Base-by-base conservation (phyloP, 768 basidiomycete genomes). In the Macrolepiota dolichaula region DNA sequence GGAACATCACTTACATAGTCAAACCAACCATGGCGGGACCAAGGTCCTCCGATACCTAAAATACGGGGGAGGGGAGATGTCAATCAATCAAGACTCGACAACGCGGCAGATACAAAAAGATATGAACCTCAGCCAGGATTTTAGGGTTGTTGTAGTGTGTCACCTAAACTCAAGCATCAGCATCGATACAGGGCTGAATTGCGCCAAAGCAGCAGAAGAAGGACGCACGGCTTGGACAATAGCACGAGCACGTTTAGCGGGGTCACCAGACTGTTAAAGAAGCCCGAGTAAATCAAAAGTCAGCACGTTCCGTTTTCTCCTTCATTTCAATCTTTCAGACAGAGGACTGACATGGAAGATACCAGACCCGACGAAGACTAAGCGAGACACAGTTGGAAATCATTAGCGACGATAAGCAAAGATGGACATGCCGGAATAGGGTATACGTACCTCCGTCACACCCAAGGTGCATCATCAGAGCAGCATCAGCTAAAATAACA, bases 391-490 rank as follows among this genome's bases (percentile, higher is more conserved):
- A 57, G 42, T 35, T 52, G 13, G 17, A n/a, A n/a, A 44, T 63
- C 38, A 67, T 55, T 59, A 17, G 27, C 40, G 6, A 25, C 11
- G 29, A 17, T 63, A 24, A 60, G 64, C 35, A 42, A 56, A 54
- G 29, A 32, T 46, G 15, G 15, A 36, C 29, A 52, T 46, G 56
- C 29, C 9, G 52, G 22, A 55, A 56, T 62, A 57, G 54, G 54
- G 64, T 1, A 3, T 46, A 73, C 87, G 64, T 69, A 95, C 95
- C 91, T 79, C 96, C 94, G 70, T 96, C 96, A 73, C 94, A 94
- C 37, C 96, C 94, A 37, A 98, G 84, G 70, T 96, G 94, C 96
- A 98, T 98, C 96, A 98, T 97, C 64, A 98, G 74, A 3, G 97
- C 97, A 15, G 96, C 96, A 73, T 99, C 96, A 66, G 92, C 94